A percentile compares a stretch with the other conserved stretches of the same genome.
phyloP scores from a whole-genome alignment of 257 asterid genomes.

The Buddleja alternifolia region DNA sequence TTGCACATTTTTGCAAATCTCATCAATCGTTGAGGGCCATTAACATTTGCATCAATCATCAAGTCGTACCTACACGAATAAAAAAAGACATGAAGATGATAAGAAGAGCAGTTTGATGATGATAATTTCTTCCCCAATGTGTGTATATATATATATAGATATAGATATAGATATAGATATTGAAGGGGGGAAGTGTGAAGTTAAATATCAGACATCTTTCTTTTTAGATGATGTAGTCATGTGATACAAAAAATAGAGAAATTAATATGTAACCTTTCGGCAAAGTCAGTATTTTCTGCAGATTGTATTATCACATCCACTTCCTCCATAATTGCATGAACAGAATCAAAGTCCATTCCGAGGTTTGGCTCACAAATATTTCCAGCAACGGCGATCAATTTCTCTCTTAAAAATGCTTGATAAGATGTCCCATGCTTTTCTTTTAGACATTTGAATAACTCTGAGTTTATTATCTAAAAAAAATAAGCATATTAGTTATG shows the following conservation, averaged over 20 bases:
- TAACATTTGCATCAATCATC: slow-evolving; percentile 42
- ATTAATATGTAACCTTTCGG: slow-evolving; percentile 33
- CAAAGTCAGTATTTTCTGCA: slow-evolving; percentile 51
- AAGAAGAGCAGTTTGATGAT: no score
- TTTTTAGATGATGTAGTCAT: no score
- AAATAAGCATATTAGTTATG: background rate
- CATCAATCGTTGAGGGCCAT: slow-evolving; percentile 53
- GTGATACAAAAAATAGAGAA: no score
- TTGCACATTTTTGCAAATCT: slow-evolving; percentile 58
- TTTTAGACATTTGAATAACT: slow-evolving; percentile 42
- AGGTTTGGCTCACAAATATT: slow-evolving; percentile 51
- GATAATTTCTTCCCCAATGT: no score
- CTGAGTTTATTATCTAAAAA: slow-evolving; percentile 44
- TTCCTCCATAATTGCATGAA: slow-evolving; percentile 33
- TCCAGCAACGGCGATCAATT: slow-evolving; percentile 50
- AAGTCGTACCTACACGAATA: slow-evolving; percentile 47
- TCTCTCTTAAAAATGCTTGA: slow-evolving; percentile 37
- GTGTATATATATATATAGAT: background rate
- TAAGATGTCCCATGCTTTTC: slow-evolving; percentile 43
- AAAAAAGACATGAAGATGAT: no score
- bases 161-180: no score
- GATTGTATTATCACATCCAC: slow-evolving; percentile 46
- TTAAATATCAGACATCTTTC: no score
- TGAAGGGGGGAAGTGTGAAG: no score
- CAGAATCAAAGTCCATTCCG: slow-evolving; percentile 46